A percentile compares a stretch with the other conserved stretches of the same genome.
These are phyloP conservation scores for Cladorrhinum samala DNA, from an alignment of 495 filamentous ascomycete species.

Conservation along the genomic window DNA sequence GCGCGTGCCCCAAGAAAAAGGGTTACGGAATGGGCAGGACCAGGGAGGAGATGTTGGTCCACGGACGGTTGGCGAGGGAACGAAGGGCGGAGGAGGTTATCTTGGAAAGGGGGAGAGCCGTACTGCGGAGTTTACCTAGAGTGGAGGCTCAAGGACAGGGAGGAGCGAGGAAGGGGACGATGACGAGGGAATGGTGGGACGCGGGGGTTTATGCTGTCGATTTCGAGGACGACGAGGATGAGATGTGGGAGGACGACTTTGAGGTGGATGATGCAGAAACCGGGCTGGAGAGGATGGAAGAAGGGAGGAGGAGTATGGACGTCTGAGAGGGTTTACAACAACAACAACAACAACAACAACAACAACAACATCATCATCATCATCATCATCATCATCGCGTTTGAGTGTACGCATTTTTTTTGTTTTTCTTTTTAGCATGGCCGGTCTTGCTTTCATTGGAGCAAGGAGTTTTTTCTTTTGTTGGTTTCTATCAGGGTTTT, in stretches of 20 bases:
- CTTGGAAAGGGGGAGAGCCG: slow-evolving; percentile 10
- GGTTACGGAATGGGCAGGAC: slow-evolving; percentile 26
- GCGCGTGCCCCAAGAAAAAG: slow-evolving; percentile 9
- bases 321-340: neutral
- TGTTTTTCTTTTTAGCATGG: no score
- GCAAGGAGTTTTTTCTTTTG: neutral
- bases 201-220: no score
- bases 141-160: no score
- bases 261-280: no score
- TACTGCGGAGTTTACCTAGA: no score
- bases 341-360: neutral
- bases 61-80: slow-evolving; percentile 37
- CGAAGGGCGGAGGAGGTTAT: slow-evolving; percentile 37
- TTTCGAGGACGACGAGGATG: no score
- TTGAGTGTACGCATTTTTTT: no score
- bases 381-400: neutral
- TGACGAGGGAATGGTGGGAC: slow-evolving; percentile 21
- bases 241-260: no score
- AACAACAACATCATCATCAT: neutral
- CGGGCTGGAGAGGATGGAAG: slow-evolving; percentile 4
- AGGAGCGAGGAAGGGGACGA: slow-evolving; percentile 1
- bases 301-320: slow-evolving; percentile 7
- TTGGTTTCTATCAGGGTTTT: neutral
- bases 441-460: no score
- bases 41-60: slow-evolving; percentile 41